Percentiles rank a stretch among this genome's conserved stretches.
Conservation (phyloP, 2,329 filamentous ascomycete species). For the Trichoderma arundinaceum region DNA sequence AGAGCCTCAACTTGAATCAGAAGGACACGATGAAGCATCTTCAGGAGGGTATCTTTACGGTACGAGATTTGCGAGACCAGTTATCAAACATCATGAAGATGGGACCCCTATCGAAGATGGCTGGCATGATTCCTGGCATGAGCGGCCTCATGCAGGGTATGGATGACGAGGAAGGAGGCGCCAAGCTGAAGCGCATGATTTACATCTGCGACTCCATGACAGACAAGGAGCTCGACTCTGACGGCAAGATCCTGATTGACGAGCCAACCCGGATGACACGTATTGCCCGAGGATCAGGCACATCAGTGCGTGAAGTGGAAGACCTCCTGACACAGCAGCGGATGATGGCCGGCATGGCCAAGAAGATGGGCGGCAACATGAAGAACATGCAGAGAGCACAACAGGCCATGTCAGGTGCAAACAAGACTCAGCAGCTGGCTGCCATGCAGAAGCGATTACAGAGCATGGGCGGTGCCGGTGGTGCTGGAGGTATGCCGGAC, state of each 20-base stretch:
- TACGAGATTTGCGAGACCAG: slow-evolving; percentile 93
- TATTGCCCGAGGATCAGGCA: slow-evolving; percentile 87
- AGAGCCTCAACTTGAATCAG: slow-evolving; percentile 92
- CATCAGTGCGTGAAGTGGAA: slow-evolving; percentile 89
- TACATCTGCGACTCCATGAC: slow-evolving; percentile 99
- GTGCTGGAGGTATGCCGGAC: slow-evolving; percentile 74
- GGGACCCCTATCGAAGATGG: slow-evolving; percentile 96
- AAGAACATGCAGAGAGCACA: slow-evolving; percentile 97
- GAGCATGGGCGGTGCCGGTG: slow-evolving; percentile 80
- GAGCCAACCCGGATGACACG: slow-evolving; percentile 93
- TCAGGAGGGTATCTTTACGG: slow-evolving; percentile 92
- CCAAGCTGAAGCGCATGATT: slow-evolving; percentile 96
- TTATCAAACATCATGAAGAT: slow-evolving; percentile 99
- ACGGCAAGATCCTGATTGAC: slow-evolving; percentile 92
- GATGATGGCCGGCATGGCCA: slow-evolving; percentile 99
- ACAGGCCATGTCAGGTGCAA: slow-evolving; percentile 85
- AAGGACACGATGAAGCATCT: slow-evolving; percentile 99
- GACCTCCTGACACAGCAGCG: slow-evolving; percentile 96
- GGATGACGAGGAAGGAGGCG: slow-evolving; percentile 93
- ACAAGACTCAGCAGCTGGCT: slow-evolving; percentile 90
- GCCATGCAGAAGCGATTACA: slow-evolving; percentile 97
- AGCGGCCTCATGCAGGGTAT: slow-evolving; percentile 92
- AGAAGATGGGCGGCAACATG: slow-evolving; percentile 98
- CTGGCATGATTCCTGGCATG: slow-evolving; percentile 97
- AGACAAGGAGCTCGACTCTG: slow-evolving; percentile 89